phyloP scores from a whole-genome alignment of 2,329 filamentous ascomycete species.

The Alternaria sp. region DNA sequence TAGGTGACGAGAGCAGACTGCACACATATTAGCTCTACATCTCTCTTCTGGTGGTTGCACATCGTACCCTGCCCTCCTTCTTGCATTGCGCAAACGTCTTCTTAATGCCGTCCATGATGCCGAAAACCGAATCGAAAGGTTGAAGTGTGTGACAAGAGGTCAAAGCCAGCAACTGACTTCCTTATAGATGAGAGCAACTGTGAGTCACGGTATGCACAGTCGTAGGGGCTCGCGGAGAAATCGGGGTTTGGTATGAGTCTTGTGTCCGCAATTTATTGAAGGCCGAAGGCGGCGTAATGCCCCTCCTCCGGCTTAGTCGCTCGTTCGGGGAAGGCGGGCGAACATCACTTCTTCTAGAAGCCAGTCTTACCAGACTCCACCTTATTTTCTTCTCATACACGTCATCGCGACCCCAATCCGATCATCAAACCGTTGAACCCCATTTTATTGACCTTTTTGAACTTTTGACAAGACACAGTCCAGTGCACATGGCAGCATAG shows the following conservation, averaged over 20 bases:
- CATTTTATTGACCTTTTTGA: too few relatives aligned
- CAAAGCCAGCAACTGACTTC: conserved; percentile 1
- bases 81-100: conserved; percentile 61
- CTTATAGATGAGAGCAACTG: conserved; percentile 14
- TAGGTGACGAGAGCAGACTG: conserved; percentile 91
- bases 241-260: conserved; percentile 25
- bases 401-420: background rate
- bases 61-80: conserved; percentile 56
- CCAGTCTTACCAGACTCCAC: background rate
- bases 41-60: background rate
- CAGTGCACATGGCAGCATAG: background rate
- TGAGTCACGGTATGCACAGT: conserved; percentile 26
- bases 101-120: conserved; percentile 58
- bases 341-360: conserved; percentile 16
- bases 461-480: background rate
- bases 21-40: conserved; percentile 23
- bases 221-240: conserved; percentile 12
- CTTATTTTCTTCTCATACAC: conserved; percentile 5
- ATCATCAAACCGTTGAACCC: background rate
- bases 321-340: conserved; percentile 4
- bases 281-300: conserved; percentile 28
- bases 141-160: background rate
- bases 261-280: conserved; percentile 30
- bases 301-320: conserved; percentile 9
- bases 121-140: background rate